Evolutionary conservation across 768 basidiomycete species (phyloP), one percentile per base, ranked within the genome.

Genomic region (Boletellus ananiceps): DNA sequence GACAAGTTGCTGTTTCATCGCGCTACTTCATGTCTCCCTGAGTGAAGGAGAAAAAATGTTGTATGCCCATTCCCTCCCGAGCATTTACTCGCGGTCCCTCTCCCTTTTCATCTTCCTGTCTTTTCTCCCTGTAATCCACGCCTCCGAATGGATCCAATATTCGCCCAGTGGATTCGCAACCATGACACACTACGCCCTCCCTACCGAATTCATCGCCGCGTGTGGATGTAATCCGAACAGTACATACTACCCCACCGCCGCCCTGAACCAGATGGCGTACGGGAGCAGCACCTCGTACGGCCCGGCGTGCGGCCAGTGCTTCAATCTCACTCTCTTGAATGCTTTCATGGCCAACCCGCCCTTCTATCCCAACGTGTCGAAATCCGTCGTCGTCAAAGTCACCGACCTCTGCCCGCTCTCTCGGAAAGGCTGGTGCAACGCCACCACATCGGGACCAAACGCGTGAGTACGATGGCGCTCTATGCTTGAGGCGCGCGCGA

Each of bases 351-450:
- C 82, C 0, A 70, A 75, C 36, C 88, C 88, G 8, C 86, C 81
- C 0, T 93, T 86, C 65, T 78, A 78, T 57, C 88, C 88, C 2
- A 59, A 76, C 25, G 69, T 71, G 25, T 70, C 74, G 9, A 84
- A 81, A 47, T 82, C 77, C 35, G 69, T 90, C 13, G 77, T 87
- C 19, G 70, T 92, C 44, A 93, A 93, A 67, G 69, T 93, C 36
- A 90, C 85, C 4, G 89, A 92, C 64, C 65, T 88, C 16, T 93
- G 90, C 61, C 88, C 89, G 6, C 67, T 80, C 14, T 79, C 80
- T 2, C 62, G 67, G 46, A 62, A 62, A 18, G 84, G 82, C 14
- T 88, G 83, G 86, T 92, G 90, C 58, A 80, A 77, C 34, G 90
- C 79, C 4, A 88, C 83, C 8, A 64, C 69, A 5, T 66, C 64